Percentiles rank a stretch among this genome's conserved stretches.
Conservation (phyloP, 1,139 yeast species). For the Suhomyces anneliseae region DNA sequence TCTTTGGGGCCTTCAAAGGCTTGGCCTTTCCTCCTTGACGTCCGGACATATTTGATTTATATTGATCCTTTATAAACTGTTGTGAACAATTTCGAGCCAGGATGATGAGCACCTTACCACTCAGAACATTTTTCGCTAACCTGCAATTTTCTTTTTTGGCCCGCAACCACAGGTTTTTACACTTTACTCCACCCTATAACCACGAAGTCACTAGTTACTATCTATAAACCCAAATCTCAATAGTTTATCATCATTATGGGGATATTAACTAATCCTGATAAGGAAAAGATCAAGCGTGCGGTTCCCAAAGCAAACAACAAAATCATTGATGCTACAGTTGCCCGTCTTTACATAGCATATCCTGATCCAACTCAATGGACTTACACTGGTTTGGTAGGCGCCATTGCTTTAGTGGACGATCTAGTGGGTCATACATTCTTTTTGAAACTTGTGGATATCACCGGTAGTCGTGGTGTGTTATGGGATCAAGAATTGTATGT, state of each 20-base stretch:
- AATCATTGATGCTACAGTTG: constrained; percentile 87
- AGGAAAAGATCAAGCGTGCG: constrained; percentile 83
- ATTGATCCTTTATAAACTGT: not conserved
- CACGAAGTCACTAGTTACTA: not conserved
- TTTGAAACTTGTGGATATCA: constrained; percentile 80
- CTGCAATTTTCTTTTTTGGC: not conserved
- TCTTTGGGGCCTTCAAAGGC: constrained; percentile 71
- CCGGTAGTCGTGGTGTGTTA: constrained; percentile 78
- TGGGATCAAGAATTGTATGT: constrained; percentile 97
- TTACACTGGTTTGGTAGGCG: constrained; percentile 88
- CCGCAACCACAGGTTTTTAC: not conserved
- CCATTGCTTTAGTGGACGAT: constrained; percentile 84
- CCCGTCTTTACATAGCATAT: constrained; percentile 83
- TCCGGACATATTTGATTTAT: constrained; percentile 51
- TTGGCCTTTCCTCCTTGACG: constrained; percentile 76
- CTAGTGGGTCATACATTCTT: constrained; percentile 92
- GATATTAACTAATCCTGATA: constrained; percentile 65
- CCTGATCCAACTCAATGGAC: constrained; percentile 84
- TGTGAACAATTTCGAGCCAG: too few species aligned
- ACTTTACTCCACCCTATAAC: not conserved
- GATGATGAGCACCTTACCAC: not conserved
- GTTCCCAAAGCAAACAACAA: constrained; percentile 88
- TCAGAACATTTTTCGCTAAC: not conserved
- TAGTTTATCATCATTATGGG: constrained; percentile 42
- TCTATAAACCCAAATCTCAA: not conserved